Percentiles rank a stretch among this genome's conserved stretches.
phyloP scores from a whole-genome alignment of 305 asterid genomes.

The Ajuga reptans region DNA sequence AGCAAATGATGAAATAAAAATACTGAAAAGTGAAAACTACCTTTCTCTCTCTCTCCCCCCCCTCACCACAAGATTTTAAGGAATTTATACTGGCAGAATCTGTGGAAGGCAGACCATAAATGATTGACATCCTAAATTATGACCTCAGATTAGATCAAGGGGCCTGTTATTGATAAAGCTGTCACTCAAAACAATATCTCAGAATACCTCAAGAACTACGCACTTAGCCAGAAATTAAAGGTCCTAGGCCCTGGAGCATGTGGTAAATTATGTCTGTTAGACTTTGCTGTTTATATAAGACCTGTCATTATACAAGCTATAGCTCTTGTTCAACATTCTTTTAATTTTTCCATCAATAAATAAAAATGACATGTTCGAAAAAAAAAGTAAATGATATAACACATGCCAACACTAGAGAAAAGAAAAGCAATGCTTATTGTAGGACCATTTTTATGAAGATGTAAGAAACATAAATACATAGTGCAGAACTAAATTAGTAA shows the following conservation, averaged over 20 bases:
- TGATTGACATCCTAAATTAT: not conserved
- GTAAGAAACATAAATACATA: not conserved
- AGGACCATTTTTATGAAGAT: not conserved
- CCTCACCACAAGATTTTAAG: constrained; percentile 1
- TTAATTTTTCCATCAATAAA: not conserved
- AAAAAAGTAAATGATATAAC: not conserved
- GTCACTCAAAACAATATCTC: not conserved
- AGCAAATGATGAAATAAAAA: not conserved
- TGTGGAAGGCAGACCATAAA: constrained; percentile 11
- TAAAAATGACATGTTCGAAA: not conserved
- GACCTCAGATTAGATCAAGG: not conserved
- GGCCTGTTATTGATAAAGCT: not conserved
- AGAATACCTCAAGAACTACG: not conserved
- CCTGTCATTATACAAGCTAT: not conserved
- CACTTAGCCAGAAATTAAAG: not conserved
- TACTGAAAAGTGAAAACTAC: not conserved
- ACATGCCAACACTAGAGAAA: not conserved
- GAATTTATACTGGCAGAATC: not conserved
- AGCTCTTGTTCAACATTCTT: not conserved
- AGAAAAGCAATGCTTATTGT: not conserved
- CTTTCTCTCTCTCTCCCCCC: not conserved
- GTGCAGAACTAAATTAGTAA: not conserved
- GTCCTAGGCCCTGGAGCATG: not conserved
- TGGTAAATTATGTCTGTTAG: not conserved
- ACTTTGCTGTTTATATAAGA: not conserved